These are phyloP conservation scores for Ogataea pini DNA, from an alignment of 805 yeast species.

Conservation along the genomic window DNA sequence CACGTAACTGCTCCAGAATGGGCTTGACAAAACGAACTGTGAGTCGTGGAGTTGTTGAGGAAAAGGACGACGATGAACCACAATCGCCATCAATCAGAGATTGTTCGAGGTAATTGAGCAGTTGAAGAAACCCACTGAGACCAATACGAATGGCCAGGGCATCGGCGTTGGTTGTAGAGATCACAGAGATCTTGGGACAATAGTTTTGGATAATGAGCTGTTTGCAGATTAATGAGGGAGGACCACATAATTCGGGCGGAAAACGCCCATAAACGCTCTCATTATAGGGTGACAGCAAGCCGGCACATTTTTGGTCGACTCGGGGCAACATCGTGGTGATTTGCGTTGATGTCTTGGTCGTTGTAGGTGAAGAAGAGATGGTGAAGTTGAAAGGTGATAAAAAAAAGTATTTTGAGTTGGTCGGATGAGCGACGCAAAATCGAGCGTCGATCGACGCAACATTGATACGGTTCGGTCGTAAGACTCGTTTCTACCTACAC, in stretches of 20 bases:
- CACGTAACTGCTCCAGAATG: conserved; percentile 24
- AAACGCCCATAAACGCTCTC: conserved; percentile 21
- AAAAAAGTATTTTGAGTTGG: not conserved
- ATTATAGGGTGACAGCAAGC: conserved; percentile 23
- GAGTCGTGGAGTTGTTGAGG: conserved; percentile 20
- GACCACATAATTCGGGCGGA: conserved; percentile 29
- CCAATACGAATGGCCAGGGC: conserved; percentile 24
- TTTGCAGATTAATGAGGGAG: conserved; percentile 29
- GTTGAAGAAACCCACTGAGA: conserved; percentile 20
- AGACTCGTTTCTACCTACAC: no score
- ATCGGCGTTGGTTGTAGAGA: conserved; percentile 28
- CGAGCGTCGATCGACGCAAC: no score
- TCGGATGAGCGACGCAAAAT: not conserved
- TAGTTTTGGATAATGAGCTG: conserved; percentile 32
- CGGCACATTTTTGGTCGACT: conserved; percentile 17
- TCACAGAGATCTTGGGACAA: conserved; percentile 37
- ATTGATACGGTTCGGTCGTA: no score
- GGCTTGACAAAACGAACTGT: conserved; percentile 33
- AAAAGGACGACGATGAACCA: conserved; percentile 11
- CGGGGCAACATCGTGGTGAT: conserved; percentile 11
- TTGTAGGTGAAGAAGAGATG: not conserved
- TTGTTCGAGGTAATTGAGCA: conserved; percentile 34
- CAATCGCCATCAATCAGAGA: conserved; percentile 23
- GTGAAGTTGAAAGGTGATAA: not conserved
- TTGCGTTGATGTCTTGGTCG: not conserved